phyloP scores from a whole-genome alignment of 177 flowering plant genomes.

The Vitis hybrid region DNA sequence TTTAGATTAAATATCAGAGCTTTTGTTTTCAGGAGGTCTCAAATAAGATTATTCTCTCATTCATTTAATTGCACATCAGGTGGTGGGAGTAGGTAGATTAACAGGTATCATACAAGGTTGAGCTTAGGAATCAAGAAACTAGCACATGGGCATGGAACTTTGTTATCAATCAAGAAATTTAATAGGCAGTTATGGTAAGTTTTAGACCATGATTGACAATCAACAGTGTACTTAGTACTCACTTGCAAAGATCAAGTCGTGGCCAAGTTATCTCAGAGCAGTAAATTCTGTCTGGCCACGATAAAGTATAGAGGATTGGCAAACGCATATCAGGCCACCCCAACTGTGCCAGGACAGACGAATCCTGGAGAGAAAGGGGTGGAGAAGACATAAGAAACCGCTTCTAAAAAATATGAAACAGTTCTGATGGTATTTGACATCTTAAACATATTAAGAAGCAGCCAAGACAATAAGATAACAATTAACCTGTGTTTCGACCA shows the following conservation, averaged over 20 bases:
- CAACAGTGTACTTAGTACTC: conserved; percentile 15
- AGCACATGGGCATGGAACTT: too few species aligned
- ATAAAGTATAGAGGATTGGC: conserved; percentile 92
- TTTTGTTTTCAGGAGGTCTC: too few species aligned
- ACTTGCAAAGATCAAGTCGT: conserved; percentile 99
- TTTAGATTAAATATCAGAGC: too few species aligned
- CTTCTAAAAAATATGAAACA: background rate
- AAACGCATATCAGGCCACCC: conserved; percentile 99
- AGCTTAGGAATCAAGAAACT: too few species aligned
- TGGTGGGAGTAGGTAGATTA: too few species aligned
- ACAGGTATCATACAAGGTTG: too few species aligned
- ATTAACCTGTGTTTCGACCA: conserved; percentile 93
- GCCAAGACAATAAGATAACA: background rate
- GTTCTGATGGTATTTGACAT: background rate
- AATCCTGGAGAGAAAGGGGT: conserved; percentile 56
- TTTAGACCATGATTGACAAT: background rate
- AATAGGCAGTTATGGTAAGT: too few species aligned
- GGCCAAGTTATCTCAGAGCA: conserved; percentile 98
- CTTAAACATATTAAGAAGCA: background rate
- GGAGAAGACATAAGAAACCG: background rate
- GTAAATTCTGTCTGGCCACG: conserved; percentile 92
- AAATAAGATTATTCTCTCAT: too few species aligned
- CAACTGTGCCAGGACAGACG: conserved; percentile 87
- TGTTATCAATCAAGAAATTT: too few species aligned
- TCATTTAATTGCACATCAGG: too few species aligned